Conservation (phyloP, 2,329 filamentous ascomycete genomes). For the Clonostachys chloroleuca region DNA sequence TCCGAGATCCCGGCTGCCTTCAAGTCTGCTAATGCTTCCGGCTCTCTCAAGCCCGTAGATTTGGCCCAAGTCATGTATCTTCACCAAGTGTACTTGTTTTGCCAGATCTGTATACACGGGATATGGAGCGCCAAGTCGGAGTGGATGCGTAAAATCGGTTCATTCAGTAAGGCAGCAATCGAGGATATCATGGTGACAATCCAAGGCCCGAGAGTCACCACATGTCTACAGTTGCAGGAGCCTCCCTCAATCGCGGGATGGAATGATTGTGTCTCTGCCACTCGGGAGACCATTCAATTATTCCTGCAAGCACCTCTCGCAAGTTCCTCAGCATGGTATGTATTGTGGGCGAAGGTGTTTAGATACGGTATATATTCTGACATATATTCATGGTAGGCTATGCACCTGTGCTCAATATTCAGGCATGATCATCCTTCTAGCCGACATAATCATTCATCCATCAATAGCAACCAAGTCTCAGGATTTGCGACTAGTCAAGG, state of each 20-base stretch:
- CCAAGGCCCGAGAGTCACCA: background rate
- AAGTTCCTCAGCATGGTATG: too few species aligned
- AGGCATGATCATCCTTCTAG: too few species aligned
- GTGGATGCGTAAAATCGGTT: slow-evolving; percentile 26
- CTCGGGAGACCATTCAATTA: background rate
- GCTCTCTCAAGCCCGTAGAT: background rate
- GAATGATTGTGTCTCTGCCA: background rate
- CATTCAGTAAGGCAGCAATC: slow-evolving; percentile 16
- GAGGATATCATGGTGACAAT: slow-evolving; percentile 5
- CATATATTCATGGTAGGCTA: too few species aligned
- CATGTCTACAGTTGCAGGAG: background rate
- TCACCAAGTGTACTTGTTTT: slow-evolving; percentile 27
- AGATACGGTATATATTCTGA: too few species aligned
- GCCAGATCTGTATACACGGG: slow-evolving; percentile 27
- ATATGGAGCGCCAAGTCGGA: slow-evolving; percentile 27
- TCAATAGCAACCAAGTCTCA: too few species aligned
- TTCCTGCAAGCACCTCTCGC: background rate
- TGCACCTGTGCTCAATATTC: too few species aligned
- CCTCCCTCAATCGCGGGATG: background rate
- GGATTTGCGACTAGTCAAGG: too few species aligned
- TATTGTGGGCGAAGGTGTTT: too few species aligned
- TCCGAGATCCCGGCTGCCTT: slow-evolving; percentile 22
- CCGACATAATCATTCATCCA: too few species aligned
- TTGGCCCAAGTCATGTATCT: slow-evolving; percentile 22
- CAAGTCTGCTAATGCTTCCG: slow-evolving; percentile 21